These are phyloP conservation scores for Lentinula detonsa DNA, from an alignment of 768 basidiomycete genomes.

Conservation along the genomic window DNA sequence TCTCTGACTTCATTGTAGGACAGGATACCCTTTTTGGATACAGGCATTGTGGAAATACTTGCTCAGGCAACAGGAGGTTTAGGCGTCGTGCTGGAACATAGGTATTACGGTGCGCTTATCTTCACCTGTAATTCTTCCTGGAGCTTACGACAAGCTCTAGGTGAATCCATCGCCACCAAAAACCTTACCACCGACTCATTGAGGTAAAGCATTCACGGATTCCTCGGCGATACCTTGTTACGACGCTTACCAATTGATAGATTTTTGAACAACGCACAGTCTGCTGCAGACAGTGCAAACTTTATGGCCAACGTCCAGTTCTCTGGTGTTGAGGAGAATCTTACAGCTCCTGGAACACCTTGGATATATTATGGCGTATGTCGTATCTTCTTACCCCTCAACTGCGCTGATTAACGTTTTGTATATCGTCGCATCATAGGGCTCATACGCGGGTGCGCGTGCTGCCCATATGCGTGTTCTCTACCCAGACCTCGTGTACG, in stretches of 20 bases:
- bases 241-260: constrained; percentile 25
- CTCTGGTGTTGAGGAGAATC: constrained; percentile 58
- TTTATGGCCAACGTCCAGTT: constrained; percentile 84
- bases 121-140: constrained; percentile 3
- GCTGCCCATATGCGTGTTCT: constrained; percentile 87
- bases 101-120: constrained; percentile 67
- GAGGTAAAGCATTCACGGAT: constrained; percentile 34
- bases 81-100: constrained; percentile 87
- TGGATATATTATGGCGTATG: constrained; percentile 94
- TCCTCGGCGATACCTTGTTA: constrained; percentile 5
- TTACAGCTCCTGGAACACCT: constrained; percentile 67
- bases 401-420: background rate
- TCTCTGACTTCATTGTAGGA: constrained; percentile 21
- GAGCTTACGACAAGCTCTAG: constrained; percentile 25
- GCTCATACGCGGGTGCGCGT: constrained; percentile 90
- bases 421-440: constrained; percentile 31
- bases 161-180: constrained; percentile 66
- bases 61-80: constrained; percentile 82
- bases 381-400: background rate
- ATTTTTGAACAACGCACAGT: constrained; percentile 86
- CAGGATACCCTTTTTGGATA: constrained; percentile 57
- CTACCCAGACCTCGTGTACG: constrained; percentile 85
- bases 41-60: constrained; percentile 83
- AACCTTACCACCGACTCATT: constrained; percentile 81
- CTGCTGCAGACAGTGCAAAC: constrained; percentile 86